These are phyloP conservation scores for Blastobotrys terrestris DNA, from an alignment of 805 yeast genomes.

Conservation along the genomic window DNA sequence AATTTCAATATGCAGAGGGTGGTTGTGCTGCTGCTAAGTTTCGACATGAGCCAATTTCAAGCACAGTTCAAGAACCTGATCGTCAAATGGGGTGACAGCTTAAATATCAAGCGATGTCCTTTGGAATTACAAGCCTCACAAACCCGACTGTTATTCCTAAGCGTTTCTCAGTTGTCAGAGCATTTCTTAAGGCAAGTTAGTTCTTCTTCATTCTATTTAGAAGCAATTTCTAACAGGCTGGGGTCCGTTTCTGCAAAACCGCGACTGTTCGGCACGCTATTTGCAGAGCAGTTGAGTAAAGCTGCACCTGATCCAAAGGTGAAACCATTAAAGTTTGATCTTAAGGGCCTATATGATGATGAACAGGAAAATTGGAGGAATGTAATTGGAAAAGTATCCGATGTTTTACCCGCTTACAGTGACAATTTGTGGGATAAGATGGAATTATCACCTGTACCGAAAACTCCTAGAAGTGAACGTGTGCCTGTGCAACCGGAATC, in stretches of 20 bases:
- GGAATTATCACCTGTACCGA: not conserved
- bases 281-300: conserved; percentile 19
- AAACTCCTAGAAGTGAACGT: not conserved
- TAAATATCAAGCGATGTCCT: conserved; percentile 36
- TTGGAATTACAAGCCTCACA: conserved; percentile 40
- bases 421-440: conserved; percentile 3
- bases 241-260: conserved; percentile 13
- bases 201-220: conserved; percentile 17
- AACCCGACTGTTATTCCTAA: conserved; percentile 42
- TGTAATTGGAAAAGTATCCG: conserved; percentile 3
- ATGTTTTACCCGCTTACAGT: not conserved
- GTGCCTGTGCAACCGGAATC: not conserved
- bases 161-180: conserved; percentile 8
- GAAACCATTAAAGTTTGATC: conserved; percentile 26
- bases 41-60: conserved; percentile 3
- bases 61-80: conserved; percentile 20
- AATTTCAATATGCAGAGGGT: conserved; percentile 16
- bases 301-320: conserved; percentile 17
- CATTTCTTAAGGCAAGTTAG: conserved; percentile 1
- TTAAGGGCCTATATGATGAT: conserved; percentile 11
- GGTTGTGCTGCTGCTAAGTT: conserved; percentile 14
- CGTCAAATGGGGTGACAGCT: conserved; percentile 34
- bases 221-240: conserved; percentile 18
- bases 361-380: conserved; percentile 11
- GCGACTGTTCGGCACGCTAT: conserved; percentile 19